These are phyloP conservation scores for Hanseniaspora pseudoguilliermondii DNA, from an alignment of 805 yeast genomes.

Conservation along the genomic window DNA sequence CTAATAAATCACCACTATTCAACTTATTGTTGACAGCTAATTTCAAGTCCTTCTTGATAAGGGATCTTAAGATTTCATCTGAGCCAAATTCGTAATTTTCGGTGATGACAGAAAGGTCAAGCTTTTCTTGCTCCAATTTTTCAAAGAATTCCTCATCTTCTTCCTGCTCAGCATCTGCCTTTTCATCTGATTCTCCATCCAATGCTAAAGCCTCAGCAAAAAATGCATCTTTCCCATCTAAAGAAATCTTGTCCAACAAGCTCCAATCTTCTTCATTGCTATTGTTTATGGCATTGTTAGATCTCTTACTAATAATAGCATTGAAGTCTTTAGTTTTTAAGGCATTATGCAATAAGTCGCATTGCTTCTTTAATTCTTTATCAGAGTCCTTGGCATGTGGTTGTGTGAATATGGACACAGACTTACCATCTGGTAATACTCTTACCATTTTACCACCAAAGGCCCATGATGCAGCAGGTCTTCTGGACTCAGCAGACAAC, in stretches of 20 bases:
- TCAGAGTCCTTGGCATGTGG: conserved; percentile 34
- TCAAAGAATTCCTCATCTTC: conserved; percentile 31
- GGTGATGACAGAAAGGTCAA: conserved; percentile 44
- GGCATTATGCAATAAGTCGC: conserved; percentile 38
- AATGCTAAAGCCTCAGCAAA: conserved; percentile 35
- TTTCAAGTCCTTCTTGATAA: conserved; percentile 50
- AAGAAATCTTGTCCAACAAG: conserved; percentile 39
- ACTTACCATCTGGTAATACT: conserved; percentile 33
- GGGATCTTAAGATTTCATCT: conserved; percentile 30
- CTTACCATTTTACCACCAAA: conserved; percentile 82
- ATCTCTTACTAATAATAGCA: conserved; percentile 43
- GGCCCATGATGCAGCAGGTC: conserved; percentile 63
- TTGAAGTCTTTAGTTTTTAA: conserved; percentile 42
- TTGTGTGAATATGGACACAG: conserved; percentile 29
- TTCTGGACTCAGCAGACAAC: conserved; percentile 49
- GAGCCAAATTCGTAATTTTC: conserved; percentile 33
- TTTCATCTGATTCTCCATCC: conserved; percentile 24
- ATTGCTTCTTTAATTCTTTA: conserved; percentile 8
- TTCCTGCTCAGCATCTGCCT: conserved; percentile 19
- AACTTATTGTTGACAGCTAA: conserved; percentile 60
- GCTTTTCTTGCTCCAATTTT: conserved; percentile 25
- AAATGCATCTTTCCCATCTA: conserved; percentile 39
- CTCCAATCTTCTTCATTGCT: conserved; percentile 52
- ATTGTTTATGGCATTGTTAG: conserved; percentile 30
- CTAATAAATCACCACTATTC: conserved; percentile 44